These are phyloP conservation scores for Arthrobotrys iridis DNA, from an alignment of 2,329 filamentous ascomycete genomes.

Conservation along the genomic window DNA sequence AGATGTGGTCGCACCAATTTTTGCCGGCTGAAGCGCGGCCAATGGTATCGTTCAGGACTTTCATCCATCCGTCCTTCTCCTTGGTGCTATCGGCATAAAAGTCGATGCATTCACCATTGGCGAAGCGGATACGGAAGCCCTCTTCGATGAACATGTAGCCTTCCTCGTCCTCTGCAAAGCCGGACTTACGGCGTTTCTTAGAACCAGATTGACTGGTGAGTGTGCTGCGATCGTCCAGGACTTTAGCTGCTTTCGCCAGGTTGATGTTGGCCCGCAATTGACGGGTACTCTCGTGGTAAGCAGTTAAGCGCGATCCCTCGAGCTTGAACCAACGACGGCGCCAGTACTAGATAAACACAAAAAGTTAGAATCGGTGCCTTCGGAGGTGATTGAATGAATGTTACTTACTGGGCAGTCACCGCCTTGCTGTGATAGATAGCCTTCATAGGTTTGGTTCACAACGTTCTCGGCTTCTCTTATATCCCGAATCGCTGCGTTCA, in stretches of 20 bases:
- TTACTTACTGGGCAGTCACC: slow-evolving; percentile 94
- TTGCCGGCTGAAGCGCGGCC: slow-evolving; percentile 67
- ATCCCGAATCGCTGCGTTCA: slow-evolving; percentile 95
- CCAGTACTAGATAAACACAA: slow-evolving; percentile 79
- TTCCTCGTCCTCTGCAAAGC: slow-evolving; percentile 97
- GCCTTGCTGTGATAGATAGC: slow-evolving; percentile 92
- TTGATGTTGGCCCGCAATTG: slow-evolving; percentile 98
- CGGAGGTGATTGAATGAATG: slow-evolving; percentile 33
- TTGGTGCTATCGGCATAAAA: slow-evolving; percentile 91
- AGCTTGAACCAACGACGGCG: slow-evolving; percentile 97
- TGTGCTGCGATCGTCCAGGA: slow-evolving; percentile 89
- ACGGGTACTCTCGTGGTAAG: slow-evolving; percentile 92
- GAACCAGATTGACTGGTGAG: slow-evolving; percentile 80
- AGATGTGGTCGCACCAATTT: slow-evolving; percentile 73
- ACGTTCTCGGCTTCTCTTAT: slow-evolving; percentile 88
- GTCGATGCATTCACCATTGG: slow-evolving; percentile 97
- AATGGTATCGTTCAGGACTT: slow-evolving; percentile 77
- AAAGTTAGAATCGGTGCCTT: slow-evolving; percentile 62
- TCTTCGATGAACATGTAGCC: slow-evolving; percentile 99
- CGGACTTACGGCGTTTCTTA: slow-evolving; percentile 86
- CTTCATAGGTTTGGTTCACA: slow-evolving; percentile 81
- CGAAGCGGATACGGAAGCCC: slow-evolving; percentile 97
- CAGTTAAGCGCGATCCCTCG: slow-evolving; percentile 87
- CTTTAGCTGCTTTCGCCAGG: slow-evolving; percentile 85
- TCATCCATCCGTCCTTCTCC: slow-evolving; percentile 96